Evolutionary conservation across 1,284 basidiomycete species (phyloP).

Genomic region (Xanthoconium separans): DNA sequence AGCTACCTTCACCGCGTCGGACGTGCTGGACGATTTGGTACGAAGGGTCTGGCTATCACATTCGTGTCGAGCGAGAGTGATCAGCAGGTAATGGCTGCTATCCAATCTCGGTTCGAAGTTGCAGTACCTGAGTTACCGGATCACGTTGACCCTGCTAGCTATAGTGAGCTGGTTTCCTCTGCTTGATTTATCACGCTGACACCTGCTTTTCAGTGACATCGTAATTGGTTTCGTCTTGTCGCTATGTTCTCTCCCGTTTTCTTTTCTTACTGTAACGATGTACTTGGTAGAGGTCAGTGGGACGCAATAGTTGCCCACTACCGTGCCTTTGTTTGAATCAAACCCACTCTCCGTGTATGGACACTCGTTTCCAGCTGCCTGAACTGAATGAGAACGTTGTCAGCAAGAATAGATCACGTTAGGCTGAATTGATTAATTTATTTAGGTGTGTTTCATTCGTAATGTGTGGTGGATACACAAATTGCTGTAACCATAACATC

Average conservation of each 20-base stretch:
- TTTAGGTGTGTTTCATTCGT: too few relatives aligned
- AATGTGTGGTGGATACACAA: too few relatives aligned
- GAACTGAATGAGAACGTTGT: background rate
- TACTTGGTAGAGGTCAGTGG: conserved; percentile 18
- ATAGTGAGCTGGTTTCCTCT: conserved; percentile 57
- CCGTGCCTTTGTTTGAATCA: conserved; percentile 10
- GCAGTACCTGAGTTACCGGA: conserved; percentile 92
- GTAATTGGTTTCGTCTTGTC: conserved; percentile 17
- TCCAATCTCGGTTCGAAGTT: conserved; percentile 92
- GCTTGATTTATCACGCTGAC: background rate
- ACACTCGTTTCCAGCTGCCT: background rate
- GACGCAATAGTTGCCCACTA: background rate
- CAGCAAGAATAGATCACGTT: too few relatives aligned
- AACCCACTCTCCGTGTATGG: background rate
- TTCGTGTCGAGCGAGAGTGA: conserved; percentile 93
- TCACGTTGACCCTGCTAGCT: conserved; percentile 85
- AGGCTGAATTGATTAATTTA: too few relatives aligned
- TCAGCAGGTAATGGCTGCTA: conserved; percentile 89
- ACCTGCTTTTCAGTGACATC: conserved; percentile 27
- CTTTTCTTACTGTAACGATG: conserved; percentile 18
- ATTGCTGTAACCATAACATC: too few relatives aligned
- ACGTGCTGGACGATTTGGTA: conserved; percentile 98
- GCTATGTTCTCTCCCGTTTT: conserved; percentile 4
- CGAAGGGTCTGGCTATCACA: conserved; percentile 98
- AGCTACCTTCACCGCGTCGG: conserved; percentile 98